phyloP scores from a whole-genome alignment of 345 rosid species.

The Moricandia moricandioides region DNA sequence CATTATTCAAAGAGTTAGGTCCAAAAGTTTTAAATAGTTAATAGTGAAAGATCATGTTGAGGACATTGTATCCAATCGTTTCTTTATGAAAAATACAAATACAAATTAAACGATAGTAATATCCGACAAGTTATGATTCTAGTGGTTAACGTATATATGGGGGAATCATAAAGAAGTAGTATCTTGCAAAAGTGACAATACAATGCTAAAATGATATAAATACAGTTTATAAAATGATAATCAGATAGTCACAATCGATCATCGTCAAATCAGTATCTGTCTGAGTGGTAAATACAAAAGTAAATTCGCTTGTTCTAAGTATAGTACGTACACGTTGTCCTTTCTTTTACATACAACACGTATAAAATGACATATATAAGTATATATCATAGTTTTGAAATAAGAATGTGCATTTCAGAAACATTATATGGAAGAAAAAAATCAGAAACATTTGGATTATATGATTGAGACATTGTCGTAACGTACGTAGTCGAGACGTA shows the following conservation, averaged over 20 bases:
- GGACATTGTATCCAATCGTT: neutral
- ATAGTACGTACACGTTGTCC: neutral
- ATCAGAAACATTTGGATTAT: neutral
- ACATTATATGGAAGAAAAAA: neutral
- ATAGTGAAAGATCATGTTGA: neutral
- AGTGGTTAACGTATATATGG: constrained; percentile 1
- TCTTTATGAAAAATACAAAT: neutral
- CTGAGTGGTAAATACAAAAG: neutral
- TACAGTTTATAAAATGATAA: neutral
- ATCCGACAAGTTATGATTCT: constrained; percentile 1
- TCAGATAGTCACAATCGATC: neutral
- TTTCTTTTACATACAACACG: neutral
- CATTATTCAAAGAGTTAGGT: constrained; percentile 32
- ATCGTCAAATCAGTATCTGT: neutral
- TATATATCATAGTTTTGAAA: neutral
- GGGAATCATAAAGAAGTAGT: neutral
- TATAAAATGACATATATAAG: neutral
- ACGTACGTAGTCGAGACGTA: constrained; percentile 30
- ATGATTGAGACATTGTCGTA: constrained; percentile 23
- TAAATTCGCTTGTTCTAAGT: neutral
- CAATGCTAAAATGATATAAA: neutral
- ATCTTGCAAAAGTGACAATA: neutral
- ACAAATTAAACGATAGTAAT: neutral
- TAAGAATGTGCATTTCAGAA: neutral
- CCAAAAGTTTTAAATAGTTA: neutral